phyloP scores from a whole-genome alignment of 805 yeast genomes.

The Blastobotrys muscicola region DNA sequence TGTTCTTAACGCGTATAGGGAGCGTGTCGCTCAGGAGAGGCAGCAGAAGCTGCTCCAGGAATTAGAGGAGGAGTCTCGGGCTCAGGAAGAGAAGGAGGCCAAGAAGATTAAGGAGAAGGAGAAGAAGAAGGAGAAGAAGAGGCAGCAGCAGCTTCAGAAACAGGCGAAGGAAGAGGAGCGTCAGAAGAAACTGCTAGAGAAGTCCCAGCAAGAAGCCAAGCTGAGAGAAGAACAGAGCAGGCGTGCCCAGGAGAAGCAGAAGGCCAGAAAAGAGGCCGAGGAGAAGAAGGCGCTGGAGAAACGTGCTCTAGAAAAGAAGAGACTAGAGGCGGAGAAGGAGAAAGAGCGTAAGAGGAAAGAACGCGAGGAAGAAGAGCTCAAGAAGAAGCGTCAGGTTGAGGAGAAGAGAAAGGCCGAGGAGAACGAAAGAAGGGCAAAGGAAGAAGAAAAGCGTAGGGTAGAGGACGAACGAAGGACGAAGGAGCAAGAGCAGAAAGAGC shows the following conservation, averaged over 20 bases:
- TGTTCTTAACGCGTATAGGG: conserved; percentile 66
- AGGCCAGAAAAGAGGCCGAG: conserved; percentile 25
- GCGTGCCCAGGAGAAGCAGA: conserved; percentile 24
- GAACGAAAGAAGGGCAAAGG: conserved; percentile 11
- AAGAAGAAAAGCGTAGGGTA: conserved; percentile 8
- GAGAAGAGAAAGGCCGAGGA: conserved; percentile 20
- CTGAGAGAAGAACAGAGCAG: conserved; percentile 19
- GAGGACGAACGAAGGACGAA: conserved; percentile 3
- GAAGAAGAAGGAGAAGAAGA: conserved; percentile 33
- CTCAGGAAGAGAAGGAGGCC: conserved; percentile 24
- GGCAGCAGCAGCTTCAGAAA: conserved; percentile 28
- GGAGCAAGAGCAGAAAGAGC: conserved; percentile 4
- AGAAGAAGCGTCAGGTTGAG: conserved; percentile 21
- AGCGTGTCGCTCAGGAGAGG: conserved; percentile 65
- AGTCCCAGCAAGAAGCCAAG: conserved; percentile 22
- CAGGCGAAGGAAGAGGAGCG: conserved; percentile 33
- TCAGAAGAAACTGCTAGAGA: conserved; percentile 27
- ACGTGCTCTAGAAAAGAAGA: conserved; percentile 9
- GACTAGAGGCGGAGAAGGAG: conserved; percentile 20
- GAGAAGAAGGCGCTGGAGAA: conserved; percentile 17
- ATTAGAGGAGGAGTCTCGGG: conserved; percentile 25
- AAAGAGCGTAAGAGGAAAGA: conserved; percentile 11
- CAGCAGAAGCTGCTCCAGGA: conserved; percentile 30
- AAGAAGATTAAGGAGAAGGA: conserved; percentile 32
- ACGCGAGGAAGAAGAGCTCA: conserved; percentile 6